phyloP scores from a whole-genome alignment of 2,329 filamentous ascomycete genomes.

The Pseudohalonectria lignicola region DNA sequence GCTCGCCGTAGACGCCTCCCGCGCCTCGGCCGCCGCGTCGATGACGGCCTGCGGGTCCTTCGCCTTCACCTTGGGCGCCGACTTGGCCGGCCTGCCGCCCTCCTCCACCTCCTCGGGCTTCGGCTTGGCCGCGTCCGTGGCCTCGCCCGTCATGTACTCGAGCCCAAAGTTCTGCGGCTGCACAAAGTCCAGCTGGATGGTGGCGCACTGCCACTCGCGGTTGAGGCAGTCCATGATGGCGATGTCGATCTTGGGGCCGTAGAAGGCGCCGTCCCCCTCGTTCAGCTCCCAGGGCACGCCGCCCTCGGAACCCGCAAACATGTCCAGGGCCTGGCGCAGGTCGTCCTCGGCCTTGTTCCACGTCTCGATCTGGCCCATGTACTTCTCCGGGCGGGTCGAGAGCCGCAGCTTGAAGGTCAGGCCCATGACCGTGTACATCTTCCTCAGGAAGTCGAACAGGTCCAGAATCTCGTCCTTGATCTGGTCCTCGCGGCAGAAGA shows the following conservation, averaged over 20 bases:
- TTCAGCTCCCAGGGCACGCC: conserved; percentile 79
- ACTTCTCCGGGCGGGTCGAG: conserved; percentile 82
- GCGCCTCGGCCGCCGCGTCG: background rate
- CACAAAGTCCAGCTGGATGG: conserved; percentile 90
- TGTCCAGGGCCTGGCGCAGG: conserved; percentile 66
- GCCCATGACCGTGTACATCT: conserved; percentile 67
- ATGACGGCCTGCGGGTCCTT: conserved; percentile 3
- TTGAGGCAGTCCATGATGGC: conserved; percentile 81
- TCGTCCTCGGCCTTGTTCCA: conserved; percentile 84
- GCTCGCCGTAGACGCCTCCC: conserved; percentile 2
- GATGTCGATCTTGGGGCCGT: conserved; percentile 93
- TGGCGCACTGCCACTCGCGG: conserved; percentile 77
- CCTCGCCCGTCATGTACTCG: conserved; percentile 69
- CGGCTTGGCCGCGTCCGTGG: conserved; percentile 26
- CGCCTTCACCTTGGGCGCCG: conserved; percentile 2
- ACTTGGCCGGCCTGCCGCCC: conserved; percentile 2
- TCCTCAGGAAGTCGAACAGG: conserved; percentile 77
- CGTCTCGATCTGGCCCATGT: conserved; percentile 71
- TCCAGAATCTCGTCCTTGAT: conserved; percentile 63
- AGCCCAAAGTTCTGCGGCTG: conserved; percentile 77
- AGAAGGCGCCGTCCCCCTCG: conserved; percentile 93
- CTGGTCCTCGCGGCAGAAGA: conserved; percentile 71
- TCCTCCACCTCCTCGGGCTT: conserved; percentile 12
- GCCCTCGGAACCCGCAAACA: conserved; percentile 48
- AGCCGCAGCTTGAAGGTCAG: conserved; percentile 92